phyloP scores from a whole-genome alignment of 2,329 filamentous ascomycete genomes.

The Alternaria hordeiaustralica region DNA sequence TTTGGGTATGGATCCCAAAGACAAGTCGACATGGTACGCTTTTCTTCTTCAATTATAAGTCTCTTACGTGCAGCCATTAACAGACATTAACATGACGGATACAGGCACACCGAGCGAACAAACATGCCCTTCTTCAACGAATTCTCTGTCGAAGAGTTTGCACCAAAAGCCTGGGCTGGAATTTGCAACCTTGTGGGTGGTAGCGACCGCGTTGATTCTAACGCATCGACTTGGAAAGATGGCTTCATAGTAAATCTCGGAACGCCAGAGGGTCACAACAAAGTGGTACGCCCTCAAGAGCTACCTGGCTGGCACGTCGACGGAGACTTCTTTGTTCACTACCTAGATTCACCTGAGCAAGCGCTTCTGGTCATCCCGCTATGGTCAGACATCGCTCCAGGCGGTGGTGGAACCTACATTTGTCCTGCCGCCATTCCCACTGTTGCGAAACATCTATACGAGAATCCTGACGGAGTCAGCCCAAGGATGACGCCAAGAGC shows the following conservation, averaged over 20 bases:
- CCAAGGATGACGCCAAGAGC: constrained; percentile 68
- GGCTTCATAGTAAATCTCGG: constrained; percentile 74
- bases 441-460: constrained; percentile 63
- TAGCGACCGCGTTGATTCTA: constrained; percentile 48
- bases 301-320: constrained; percentile 71
- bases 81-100: background rate
- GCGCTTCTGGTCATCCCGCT: constrained; percentile 71
- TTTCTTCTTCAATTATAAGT: background rate
- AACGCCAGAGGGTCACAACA: constrained; percentile 57
- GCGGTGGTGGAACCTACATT: constrained; percentile 70
- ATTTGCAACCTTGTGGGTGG: constrained; percentile 72
- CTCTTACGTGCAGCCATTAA: background rate
- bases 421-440: constrained; percentile 65
- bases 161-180: constrained; percentile 70
- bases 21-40: constrained; percentile 67
- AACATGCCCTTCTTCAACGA: constrained; percentile 69
- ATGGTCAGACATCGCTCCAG: constrained; percentile 67
- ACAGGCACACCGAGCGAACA: constrained; percentile 59
- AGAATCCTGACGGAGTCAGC: constrained; percentile 69
- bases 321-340: constrained; percentile 76
- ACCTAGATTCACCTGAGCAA: constrained; percentile 73
- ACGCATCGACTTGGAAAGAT: constrained; percentile 66
- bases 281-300: constrained; percentile 58
- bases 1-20: constrained; percentile 67
- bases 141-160: constrained; percentile 62